Evolutionary conservation across 257 asterid species (phyloP), one percentile per base, ranked within the genome.

Genomic region (Nemophila menziesii): DNA sequence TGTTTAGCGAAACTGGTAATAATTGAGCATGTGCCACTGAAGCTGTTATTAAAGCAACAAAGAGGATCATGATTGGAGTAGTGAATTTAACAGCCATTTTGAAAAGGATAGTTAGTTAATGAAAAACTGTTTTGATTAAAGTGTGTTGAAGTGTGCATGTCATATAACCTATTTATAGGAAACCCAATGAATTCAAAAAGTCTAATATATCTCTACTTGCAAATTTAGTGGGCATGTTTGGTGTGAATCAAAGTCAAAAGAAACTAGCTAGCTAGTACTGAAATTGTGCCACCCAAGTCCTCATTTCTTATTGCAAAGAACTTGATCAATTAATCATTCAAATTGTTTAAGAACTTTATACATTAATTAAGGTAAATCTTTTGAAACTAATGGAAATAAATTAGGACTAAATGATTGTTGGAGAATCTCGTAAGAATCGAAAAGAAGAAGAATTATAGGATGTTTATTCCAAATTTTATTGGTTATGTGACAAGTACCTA

Each of bases 21-120:
- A 52, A 23, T 61, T 66, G 77, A 22, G 73, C 79, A 3, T 69
- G 55, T 38, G 64, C 75, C 14, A 40, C 21, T 21, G 79, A 61
- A 39, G 51, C 51, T 42, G 73, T 63, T 56, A 62, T 44, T 27
- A 64, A 18, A 41, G 58, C 58, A 43, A 49, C 53, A 40, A 46
- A 17, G 16, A 74, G 2, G 7, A 55, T 15, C n/a, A n/a, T n/a
- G 49, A 61, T 19, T 20, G 65, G 29, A 11, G 63, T 8, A 42
- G 2, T 1, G 18, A 22, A 36, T 46, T 59, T 43, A 3, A 23
- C 14, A 8, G 66, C 66, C 76, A 64, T 69, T 9, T 14, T 15
- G 16, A 43, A 16, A 18, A 17, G 29, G 44, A 11, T 27, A n/a
- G 22, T 6, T 22, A 20, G n/a, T n/a, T n/a, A n/a, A 4, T 34